Percentiles rank a stretch among this genome's conserved stretches.
Conservation (phyloP, 352 stramenopile genomes). For the Phytophthora sp. region DNA sequence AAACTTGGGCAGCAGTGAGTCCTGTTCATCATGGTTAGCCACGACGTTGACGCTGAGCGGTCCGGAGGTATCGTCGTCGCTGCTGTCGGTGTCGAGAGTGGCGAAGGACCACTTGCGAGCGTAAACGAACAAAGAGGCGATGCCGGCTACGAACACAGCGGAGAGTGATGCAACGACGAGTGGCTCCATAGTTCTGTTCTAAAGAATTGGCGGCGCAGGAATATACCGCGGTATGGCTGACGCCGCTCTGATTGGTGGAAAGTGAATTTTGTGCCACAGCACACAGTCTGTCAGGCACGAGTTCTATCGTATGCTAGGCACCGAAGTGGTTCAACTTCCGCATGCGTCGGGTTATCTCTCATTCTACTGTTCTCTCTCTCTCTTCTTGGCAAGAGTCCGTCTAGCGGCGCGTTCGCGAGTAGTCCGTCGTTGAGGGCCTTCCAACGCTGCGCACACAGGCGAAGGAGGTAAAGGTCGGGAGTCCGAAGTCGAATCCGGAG, state of each 20-base stretch:
- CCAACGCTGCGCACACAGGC: not conserved
- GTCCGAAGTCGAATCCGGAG: not conserved
- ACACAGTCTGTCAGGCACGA: too few relatives aligned
- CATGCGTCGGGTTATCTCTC: not conserved
- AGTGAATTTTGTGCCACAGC: too few relatives aligned
- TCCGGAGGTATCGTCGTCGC: conserved; percentile 34
- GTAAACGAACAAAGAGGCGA: conserved; percentile 5
- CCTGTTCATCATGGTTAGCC: conserved; percentile 30
- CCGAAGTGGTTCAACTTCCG: too few relatives aligned
- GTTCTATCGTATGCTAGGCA: too few relatives aligned
- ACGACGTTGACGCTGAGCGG: conserved; percentile 23
- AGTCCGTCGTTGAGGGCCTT: not conserved
- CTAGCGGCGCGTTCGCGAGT: not conserved
- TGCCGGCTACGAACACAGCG: not conserved
- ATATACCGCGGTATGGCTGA: too few relatives aligned
- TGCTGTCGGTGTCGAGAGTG: conserved; percentile 23
- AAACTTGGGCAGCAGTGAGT: conserved; percentile 35
- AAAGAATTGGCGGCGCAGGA: not conserved
- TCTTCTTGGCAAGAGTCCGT: conserved; percentile 2
- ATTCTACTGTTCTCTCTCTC: not conserved
- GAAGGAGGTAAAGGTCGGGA: not conserved
- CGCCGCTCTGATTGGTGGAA: too few relatives aligned
- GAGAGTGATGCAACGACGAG: conserved; percentile 4
- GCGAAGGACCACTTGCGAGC: not conserved
- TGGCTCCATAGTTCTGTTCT: conserved; percentile 12